These are phyloP conservation scores for Saccharum hybrid DNA, from an alignment of 202 grass and related monocot genomes.

Conservation along the genomic window DNA sequence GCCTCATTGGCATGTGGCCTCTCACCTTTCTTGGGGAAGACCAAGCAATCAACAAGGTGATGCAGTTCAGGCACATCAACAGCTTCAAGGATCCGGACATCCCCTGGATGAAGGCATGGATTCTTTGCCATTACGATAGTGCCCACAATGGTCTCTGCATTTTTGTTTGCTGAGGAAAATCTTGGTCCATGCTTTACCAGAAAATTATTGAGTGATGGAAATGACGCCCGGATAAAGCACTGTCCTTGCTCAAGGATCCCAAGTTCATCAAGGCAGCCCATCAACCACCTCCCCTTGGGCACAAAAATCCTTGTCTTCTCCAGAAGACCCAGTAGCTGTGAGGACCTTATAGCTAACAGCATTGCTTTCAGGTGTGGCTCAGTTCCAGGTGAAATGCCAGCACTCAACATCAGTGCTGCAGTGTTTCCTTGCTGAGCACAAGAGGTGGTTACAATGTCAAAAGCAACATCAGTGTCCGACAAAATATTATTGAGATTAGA, in stretches of 20 bases:
- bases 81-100: conserved; percentile 87
- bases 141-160: conserved; percentile 67
- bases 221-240: conserved; percentile 82
- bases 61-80: conserved; percentile 73
- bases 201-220: conserved; percentile 63
- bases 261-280: conserved; percentile 94
- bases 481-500: conserved; percentile 75
- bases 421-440: conserved; percentile 80
- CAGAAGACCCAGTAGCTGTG: conserved; percentile 72
- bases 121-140: conserved; percentile 89
- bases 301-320: conserved; percentile 86
- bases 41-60: conserved; percentile 89
- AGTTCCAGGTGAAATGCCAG: conserved; percentile 70
- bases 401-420: conserved; percentile 79
- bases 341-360: conserved; percentile 80
- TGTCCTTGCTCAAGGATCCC: conserved; percentile 79
- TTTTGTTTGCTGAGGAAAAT: conserved; percentile 57
- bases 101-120: conserved; percentile 89
- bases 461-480: conserved; percentile 69
- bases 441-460: conserved; percentile 78
- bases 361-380: conserved; percentile 84
- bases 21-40: conserved; percentile 86
- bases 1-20: conserved; percentile 89
- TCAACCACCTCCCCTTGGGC: conserved; percentile 84
- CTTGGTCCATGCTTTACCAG: conserved; percentile 68